A percentile compares a stretch with the other conserved stretches of the same genome.
These are phyloP conservation scores for Pseudogymnoascus sp. DNA, from an alignment of 2,329 filamentous ascomycete species.

Conservation along the genomic window DNA sequence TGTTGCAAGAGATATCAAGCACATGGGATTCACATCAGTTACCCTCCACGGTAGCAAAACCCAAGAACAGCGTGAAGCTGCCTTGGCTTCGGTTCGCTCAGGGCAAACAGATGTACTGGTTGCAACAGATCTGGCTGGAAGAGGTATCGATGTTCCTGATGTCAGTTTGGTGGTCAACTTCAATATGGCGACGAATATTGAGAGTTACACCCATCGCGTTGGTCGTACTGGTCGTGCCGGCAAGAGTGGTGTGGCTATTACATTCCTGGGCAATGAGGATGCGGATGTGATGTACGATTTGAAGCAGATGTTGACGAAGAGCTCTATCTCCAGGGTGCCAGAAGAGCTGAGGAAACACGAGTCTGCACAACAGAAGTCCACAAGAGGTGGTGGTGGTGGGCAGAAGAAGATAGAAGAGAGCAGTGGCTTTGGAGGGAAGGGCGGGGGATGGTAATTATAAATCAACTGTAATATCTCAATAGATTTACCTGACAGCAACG, in stretches of 20 bases:
- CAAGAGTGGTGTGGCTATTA: conserved; percentile 93
- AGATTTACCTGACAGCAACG: background rate
- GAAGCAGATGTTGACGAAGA: conserved; percentile 92
- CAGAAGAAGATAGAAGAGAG: conserved; percentile 41
- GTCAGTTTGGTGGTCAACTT: conserved; percentile 95
- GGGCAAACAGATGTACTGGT: conserved; percentile 82
- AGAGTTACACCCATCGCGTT: conserved; percentile 93
- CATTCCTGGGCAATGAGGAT: conserved; percentile 89
- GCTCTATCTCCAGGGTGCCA: conserved; percentile 76
- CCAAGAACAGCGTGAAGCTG: conserved; percentile 93
- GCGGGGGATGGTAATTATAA: conserved; percentile 25
- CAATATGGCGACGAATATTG: conserved; percentile 93
- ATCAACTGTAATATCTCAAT: background rate
- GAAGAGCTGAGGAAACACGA: conserved; percentile 88
- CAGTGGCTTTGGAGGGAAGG: conserved; percentile 31
- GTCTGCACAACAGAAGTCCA: conserved; percentile 77
- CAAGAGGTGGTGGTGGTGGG: conserved; percentile 34
- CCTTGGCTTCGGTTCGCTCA: conserved; percentile 73
- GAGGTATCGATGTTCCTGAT: conserved; percentile 96
- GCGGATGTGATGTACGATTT: conserved; percentile 86
- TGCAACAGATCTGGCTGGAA: conserved; percentile 87
- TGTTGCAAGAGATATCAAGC: conserved; percentile 86
- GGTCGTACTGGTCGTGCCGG: conserved; percentile 95
- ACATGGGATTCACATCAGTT: conserved; percentile 83
- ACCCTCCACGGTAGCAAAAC: conserved; percentile 94